These are phyloP conservation scores for Tolypocladium ophioglossoides DNA, from an alignment of 2,329 filamentous ascomycete species.

Conservation along the genomic window DNA sequence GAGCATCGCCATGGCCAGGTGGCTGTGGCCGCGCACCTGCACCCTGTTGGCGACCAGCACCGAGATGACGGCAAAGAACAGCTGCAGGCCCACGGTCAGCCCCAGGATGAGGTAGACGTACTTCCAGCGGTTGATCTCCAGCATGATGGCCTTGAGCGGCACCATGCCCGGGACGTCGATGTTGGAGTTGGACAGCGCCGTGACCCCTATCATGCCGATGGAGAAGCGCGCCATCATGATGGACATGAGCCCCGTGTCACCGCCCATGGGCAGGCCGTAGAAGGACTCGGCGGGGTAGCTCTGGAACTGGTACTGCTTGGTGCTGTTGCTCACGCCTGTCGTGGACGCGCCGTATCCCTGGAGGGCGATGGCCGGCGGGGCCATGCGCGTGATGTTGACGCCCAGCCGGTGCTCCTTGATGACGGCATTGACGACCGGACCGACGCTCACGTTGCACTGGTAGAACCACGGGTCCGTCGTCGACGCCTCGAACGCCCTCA, in stretches of 20 bases:
- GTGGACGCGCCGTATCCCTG: conserved; percentile 23
- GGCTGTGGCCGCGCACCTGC: conserved; percentile 14
- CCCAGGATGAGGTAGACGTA: conserved; percentile 20
- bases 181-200: conserved; percentile 17
- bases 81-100: conserved; percentile 19
- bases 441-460: conserved; percentile 26
- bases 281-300: conserved; percentile 30
- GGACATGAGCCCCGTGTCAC: conserved; percentile 22
- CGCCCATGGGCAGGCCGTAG: conserved; percentile 23
- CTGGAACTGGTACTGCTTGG: conserved; percentile 20
- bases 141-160: conserved; percentile 18
- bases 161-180: conserved; percentile 15
- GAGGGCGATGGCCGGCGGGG: conserved; percentile 27
- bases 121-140: conserved; percentile 22
- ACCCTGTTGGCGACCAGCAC: conserved; percentile 15
- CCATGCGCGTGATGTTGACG: conserved; percentile 20
- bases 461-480: conserved; percentile 27
- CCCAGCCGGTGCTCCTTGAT: conserved; percentile 25
- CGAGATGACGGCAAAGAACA: conserved; percentile 13
- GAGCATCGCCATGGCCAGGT: conserved; percentile 9
- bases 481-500: conserved; percentile 28
- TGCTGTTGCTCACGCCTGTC: conserved; percentile 11
- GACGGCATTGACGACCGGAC: conserved; percentile 20
- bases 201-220: conserved; percentile 22
- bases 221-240: conserved; percentile 23